A percentile compares a stretch with the other conserved stretches of the same genome.
Evolutionary conservation across 805 yeast genomes (phyloP).

Genomic region (Candida methanosorbosa): DNA sequence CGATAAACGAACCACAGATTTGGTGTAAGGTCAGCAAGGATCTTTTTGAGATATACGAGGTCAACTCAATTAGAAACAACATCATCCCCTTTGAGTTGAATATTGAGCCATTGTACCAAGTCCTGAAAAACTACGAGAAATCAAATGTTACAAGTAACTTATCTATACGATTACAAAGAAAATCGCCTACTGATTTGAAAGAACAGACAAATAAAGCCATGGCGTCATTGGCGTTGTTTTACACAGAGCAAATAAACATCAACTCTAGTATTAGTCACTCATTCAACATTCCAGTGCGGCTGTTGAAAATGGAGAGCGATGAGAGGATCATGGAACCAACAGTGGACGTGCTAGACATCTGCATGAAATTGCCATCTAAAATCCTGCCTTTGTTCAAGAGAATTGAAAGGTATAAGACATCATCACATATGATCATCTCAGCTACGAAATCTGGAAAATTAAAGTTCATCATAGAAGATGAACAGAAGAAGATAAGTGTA

Average conservation of each 20-base stretch:
- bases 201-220: slow-evolving; percentile 18
- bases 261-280: slow-evolving; percentile 50
- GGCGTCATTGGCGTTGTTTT: slow-evolving; percentile 48
- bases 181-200: slow-evolving; percentile 11
- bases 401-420: slow-evolving; percentile 54
- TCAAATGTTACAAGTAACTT: slow-evolving; percentile 40
- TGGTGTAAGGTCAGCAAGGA: slow-evolving; percentile 50
- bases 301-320: slow-evolving; percentile 47
- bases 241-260: slow-evolving; percentile 34
- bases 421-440: slow-evolving; percentile 40
- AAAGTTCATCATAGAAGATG: slow-evolving; percentile 45
- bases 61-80: slow-evolving; percentile 44
- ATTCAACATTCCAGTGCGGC: slow-evolving; percentile 61
- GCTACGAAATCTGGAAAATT: slow-evolving; percentile 43
- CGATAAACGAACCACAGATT: slow-evolving; percentile 52
- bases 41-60: slow-evolving; percentile 41
- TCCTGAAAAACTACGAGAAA: slow-evolving; percentile 46
- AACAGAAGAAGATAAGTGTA: slow-evolving; percentile 43
- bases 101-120: slow-evolving; percentile 50
- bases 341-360: slow-evolving; percentile 42
- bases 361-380: slow-evolving; percentile 43
- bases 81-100: slow-evolving; percentile 53
- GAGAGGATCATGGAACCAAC: slow-evolving; percentile 55
- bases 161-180: slow-evolving; percentile 42
- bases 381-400: slow-evolving; percentile 48